Base-by-base conservation (phyloP, 176 grass and related monocot genomes). In the Pontederia crassipes region DNA sequence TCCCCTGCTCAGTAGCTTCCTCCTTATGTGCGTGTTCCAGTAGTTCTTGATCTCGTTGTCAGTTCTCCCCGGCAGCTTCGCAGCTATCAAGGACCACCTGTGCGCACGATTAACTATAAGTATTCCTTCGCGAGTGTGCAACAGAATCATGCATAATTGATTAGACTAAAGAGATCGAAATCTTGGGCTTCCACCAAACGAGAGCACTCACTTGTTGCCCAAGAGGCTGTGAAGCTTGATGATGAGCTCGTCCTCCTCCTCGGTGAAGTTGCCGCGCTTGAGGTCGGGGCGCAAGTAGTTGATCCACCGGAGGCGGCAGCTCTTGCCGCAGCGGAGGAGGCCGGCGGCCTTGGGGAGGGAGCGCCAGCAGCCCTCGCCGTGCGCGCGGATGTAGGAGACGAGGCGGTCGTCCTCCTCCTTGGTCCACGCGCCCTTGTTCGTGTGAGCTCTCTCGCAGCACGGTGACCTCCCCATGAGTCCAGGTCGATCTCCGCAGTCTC, bases 231-330 rank as follows among this genome's bases (percentile, higher is more conserved):
- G 92, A 26, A 97, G 92, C 76, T 97, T 97, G 78, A 97, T 91
- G 87, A 97, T 97, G 73, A 91, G 79, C 74, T 88, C 92, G 63
- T 97, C 92, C 70, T 97, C 92, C 48, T 97, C 87, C 28, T 83
- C 79, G 32, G 76, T 82, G 83, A 97, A 97, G 85, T 97, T 97
- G 52, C 92, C 92, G 17, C 92, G 92, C 81, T 97, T 97, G 46
- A 97, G 92, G 72, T 97, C 92, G 9, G 92, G 92, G 13, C 92
- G 92, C 28, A 97, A 87, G 81, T 97, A 97, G 79, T 97, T 97
- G 81, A 97, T 97, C 92, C 92, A 97, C 17, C 92, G 78, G 29
- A 97, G 92, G 3, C 92, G 87, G 71, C 92, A 97, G 78, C 92
- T 97, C 83, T 97, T 97, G 78, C 92, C 92, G 51, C 92, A 97